A percentile compares a stretch with the other conserved stretches of the same genome.
These are phyloP conservation scores for Tephrocybe sp. DNA, from an alignment of 768 basidiomycete genomes.

Conservation along the genomic window DNA sequence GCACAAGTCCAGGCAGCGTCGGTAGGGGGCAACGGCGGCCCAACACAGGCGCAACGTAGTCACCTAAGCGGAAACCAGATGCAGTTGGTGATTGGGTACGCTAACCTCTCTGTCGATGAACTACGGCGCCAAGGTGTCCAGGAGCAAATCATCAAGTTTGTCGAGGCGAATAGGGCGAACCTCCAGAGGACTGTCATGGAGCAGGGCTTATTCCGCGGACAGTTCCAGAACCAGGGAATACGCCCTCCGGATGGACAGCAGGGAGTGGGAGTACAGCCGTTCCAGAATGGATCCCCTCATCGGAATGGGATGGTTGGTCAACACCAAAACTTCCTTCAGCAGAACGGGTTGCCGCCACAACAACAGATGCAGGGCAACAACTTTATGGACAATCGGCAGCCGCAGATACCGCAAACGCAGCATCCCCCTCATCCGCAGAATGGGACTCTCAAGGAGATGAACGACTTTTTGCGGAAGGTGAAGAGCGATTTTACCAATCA, in stretches of 20 bases:
- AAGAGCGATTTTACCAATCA: constrained; percentile 3
- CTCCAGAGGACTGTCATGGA: constrained; percentile 42
- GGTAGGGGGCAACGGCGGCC: not conserved
- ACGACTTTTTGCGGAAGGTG: constrained; percentile 9
- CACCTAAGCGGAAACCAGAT: constrained; percentile 35
- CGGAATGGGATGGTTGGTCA: constrained; percentile 2
- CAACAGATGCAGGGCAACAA: constrained; percentile 14
- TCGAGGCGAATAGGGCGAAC: constrained; percentile 55
- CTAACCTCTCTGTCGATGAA: constrained; percentile 45
- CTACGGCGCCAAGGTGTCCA: constrained; percentile 51
- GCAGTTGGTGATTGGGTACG: constrained; percentile 46
- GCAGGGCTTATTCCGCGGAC: constrained; percentile 34
- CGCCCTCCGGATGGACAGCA: constrained; percentile 13
- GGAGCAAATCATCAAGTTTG: constrained; percentile 51
- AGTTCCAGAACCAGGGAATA: constrained; percentile 23
- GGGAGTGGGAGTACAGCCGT: constrained; percentile 2
- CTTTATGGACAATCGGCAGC: constrained; percentile 20
- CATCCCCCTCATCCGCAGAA: constrained; percentile 17
- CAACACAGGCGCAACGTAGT: constrained; percentile 6
- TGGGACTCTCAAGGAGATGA: constrained; percentile 3
- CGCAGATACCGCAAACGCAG: constrained; percentile 17
- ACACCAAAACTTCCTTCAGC: constrained; percentile 8
- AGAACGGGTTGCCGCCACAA: constrained; percentile 7
- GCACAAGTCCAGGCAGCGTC: constrained; percentile 9
- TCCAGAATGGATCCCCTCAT: constrained; percentile 6